Evolutionary conservation across 495 filamentous ascomycete species (phyloP), one percentile per base, ranked within the genome.

Genomic region (Penicillium manginii): DNA sequence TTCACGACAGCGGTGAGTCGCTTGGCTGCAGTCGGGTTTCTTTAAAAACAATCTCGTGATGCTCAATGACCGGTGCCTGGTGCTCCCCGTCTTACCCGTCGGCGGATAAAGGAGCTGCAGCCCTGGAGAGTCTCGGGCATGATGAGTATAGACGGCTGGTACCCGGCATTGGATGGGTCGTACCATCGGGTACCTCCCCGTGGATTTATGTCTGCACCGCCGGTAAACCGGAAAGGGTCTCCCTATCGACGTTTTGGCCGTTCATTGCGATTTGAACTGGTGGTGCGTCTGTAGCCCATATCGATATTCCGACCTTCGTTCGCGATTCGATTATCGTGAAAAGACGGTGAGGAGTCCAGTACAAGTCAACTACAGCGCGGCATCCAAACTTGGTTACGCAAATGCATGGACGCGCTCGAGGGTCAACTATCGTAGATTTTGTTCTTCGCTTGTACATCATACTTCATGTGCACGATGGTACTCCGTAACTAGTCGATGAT

Each of bases 311-410:
- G 52, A 70, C 61, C 50, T 67, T 61, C 29, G 51, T 54, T 54
- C 39, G 39, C 54, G 47, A 47, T 65, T 61, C 40, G 35, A 37
- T n/a, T 37, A 37, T 37, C 35, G 15, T 37, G 55, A 70, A 70
- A 68, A 70, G 67, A 70, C 67, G 67, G 67, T 70, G 67, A 67
- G 60, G 22, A 22, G 11, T 18, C 40, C 14, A 17, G 32, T 49
- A 60, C 57, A 60, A 43, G 52, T 60, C 59, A 61, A 64, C 50
- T 12, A 55, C 32, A 39, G 26, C 6, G 45, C 35, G 17, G 40
- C 17, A 57, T 22, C 18, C 51, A 14, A 39, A 37, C 51, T 39
- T 9, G 31, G 35, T 43, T 47, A 52, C 58, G 57, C 57, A 54
- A 54, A 54, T 23, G 23, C 23, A 47, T 50, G 45, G 21, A 43